Evolutionary conservation across 164 flowering plant species (phyloP), one percentile per base, ranked within the genome.

Genomic region (Stephania yunnanensis): DNA sequence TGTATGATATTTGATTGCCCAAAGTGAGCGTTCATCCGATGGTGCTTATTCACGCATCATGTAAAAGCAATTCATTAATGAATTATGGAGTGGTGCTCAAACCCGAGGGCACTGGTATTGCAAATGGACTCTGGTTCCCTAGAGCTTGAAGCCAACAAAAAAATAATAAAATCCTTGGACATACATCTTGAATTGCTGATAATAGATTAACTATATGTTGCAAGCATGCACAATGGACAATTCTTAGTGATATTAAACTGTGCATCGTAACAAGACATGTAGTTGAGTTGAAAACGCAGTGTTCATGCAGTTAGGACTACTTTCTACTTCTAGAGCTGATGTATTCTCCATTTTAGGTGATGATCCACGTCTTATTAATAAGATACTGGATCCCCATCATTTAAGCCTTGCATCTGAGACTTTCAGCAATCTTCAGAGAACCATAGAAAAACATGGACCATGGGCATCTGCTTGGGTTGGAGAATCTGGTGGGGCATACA

Each of bases 381-480:
- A 82, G 80, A 89, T 91, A 68, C 58, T 87, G 85, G 79, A 88
- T 83, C 95, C 95, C n/a, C 50, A 77, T 71, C 74, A 76, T 77
- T 74, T 89, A 68, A 79, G 78, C 74, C 72, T 22, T 72, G 68
- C 80, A 78, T 71, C 85, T 19, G 53, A 73, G 71, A 87, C 90
- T 30, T 92, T 89, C 80, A 69, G 58, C 45, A 73, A 75, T 72
- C 83, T 90, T 45, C 46, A 68, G 7, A 75, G 77, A 25, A 85
- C 87, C 61, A 83, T 92, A 31, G 45, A 85, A 73, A 78, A 20
- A 53, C 46, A 86, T 74, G 93, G 92, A 25, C 91, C 91, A 29
- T 89, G 93, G 93, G 83, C 99, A 48, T 86, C 91, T 72, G 92
- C 93, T 46, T 95, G 99, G 99, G 98, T 95, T 76, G 95, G 98